Base-by-base conservation (phyloP, 331 rosid species). In the Quercus tomentella region DNA sequence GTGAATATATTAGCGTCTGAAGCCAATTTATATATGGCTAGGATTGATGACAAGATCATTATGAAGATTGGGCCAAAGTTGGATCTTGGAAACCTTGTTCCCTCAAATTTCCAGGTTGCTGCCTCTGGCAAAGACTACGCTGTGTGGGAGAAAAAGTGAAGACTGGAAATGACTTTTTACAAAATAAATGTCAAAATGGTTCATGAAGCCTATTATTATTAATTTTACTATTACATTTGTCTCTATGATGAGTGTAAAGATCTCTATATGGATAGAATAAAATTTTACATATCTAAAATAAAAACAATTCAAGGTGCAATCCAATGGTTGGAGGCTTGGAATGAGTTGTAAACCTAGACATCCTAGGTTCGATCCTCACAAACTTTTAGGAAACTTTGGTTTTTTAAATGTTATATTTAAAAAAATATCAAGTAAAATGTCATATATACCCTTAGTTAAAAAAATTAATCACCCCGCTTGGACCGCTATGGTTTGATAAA, bases 11-110 rank as follows among this genome's bases (percentile, higher is more conserved):
- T 93, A 43, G 95, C 93, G 0, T 84, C 95, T 2, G 91, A 93
- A 41, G 92, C 70, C 17, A 90, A 90, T 70, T 76, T 90, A 5
- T 91, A 91, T 75, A 76, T 89, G 45, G 98, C 96, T 41, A 35
- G 70, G 43, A 84, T 93, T 55, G 91, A 90, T 70, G 56, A 79
- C 73, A 91, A 86, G 86, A 79, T 93, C 25, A 80, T 93, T 0
- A 84, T 89, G 86, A 93, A 93, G 88, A 90, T 93, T 56, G 96
- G 98, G 9, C 86, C 93, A 4, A 87, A 81, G 74, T 4, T 7
- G 77, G 88, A 84, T 31, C 79, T 90, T 72, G 95, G 90, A 70
- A 85, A 86, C 51, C 88, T 87, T 43, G 71, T 90, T 80, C 98
- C 97, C 20, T 57, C 88, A 17, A 87, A 89, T 76, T 86, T 75